Evolutionary conservation across 2,329 filamentous ascomycete genomes (phyloP).

Genomic region (Diatrype stigma): DNA sequence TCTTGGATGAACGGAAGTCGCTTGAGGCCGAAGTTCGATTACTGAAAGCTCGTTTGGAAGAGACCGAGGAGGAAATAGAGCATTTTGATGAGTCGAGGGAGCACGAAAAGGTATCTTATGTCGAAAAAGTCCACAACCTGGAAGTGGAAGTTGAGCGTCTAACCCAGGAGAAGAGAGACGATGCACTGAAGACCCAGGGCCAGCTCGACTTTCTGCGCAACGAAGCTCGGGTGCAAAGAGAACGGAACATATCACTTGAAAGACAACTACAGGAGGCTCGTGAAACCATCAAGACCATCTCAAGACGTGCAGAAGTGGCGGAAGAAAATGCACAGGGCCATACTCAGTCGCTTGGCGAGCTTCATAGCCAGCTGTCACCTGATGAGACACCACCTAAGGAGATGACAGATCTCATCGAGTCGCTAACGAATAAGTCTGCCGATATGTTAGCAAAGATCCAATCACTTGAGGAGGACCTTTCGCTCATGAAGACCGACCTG

Average conservation of each 20-base stretch:
- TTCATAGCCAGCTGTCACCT: conserved; percentile 56
- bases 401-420: conserved; percentile 53
- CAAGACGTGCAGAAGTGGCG: conserved; percentile 45
- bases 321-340: conserved; percentile 51
- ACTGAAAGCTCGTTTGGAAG: conserved; percentile 74
- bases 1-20: conserved; percentile 76
- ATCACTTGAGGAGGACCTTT: conserved; percentile 55
- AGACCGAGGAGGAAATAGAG: conserved; percentile 89
- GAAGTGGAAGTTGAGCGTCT: conserved; percentile 67
- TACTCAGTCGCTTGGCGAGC: conserved; percentile 50
- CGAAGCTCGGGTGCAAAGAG: conserved; percentile 55
- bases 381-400: conserved; percentile 52
- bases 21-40: conserved; percentile 76
- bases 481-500: conserved; percentile 59
- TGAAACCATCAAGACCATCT: conserved; percentile 49
- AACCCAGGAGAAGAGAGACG: conserved; percentile 53
- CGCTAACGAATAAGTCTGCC: conserved; percentile 53
- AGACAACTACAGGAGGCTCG: conserved; percentile 51
- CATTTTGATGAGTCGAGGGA: conserved; percentile 78
- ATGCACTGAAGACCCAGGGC: conserved; percentile 54
- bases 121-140: conserved; percentile 64
- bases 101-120: conserved; percentile 68
- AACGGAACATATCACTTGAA: conserved; percentile 56
- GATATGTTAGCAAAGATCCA: conserved; percentile 58
- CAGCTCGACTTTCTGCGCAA: conserved; percentile 61